Evolutionary conservation across 495 filamentous ascomycete genomes (phyloP).

Genomic region (Aspergillus conjunctus): DNA sequence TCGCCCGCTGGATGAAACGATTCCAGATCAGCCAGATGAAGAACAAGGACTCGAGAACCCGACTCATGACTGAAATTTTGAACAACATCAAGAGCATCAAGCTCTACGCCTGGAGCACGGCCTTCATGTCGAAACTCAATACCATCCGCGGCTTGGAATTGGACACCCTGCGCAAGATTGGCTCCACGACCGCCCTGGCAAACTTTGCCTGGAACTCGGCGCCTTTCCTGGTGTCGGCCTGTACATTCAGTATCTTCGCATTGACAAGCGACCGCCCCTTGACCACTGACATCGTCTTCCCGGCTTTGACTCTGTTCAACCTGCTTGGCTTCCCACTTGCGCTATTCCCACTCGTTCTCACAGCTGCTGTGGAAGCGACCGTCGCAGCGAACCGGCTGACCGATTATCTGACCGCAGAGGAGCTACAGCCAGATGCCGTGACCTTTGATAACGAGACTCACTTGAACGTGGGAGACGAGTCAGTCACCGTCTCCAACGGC

Average conservation of each 20-base stretch:
- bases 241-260: background rate
- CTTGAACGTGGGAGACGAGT: background rate
- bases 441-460: background rate
- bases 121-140: background rate
- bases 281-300: background rate
- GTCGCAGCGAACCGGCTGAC: background rate
- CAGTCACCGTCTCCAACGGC: background rate
- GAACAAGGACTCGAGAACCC: too few relatives aligned
- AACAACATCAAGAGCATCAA: background rate
- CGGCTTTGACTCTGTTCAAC: background rate
- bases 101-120: background rate
- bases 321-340: background rate
- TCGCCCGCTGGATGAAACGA: too few relatives aligned
- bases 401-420: background rate
- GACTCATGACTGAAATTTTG: background rate
- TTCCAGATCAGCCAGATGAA: too few relatives aligned
- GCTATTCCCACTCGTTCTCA: background rate
- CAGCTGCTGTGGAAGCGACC: background rate
- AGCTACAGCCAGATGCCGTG: background rate
- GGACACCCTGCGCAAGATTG: background rate
- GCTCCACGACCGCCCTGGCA: background rate
- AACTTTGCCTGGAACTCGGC: background rate
- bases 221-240: background rate
- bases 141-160: background rate
- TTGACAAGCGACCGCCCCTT: background rate